These are phyloP conservation scores for Pichia pseudocactophila DNA, from an alignment of 805 yeast genomes.

Conservation along the genomic window DNA sequence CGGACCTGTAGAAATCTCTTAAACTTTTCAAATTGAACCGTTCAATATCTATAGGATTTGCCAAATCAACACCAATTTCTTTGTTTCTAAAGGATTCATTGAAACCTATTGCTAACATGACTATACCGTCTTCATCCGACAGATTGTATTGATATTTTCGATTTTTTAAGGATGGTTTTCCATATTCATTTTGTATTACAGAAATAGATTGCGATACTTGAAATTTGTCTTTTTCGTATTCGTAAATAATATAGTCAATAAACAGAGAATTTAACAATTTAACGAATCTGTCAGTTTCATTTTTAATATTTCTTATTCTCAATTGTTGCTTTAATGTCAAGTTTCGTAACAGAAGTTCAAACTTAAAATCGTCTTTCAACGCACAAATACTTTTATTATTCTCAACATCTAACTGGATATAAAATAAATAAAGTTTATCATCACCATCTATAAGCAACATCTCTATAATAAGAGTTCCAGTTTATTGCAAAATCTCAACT, in stretches of 20 bases:
- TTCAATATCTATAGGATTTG: constrained; percentile 27
- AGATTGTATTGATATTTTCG: constrained; percentile 40
- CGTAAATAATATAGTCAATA: constrained; percentile 33
- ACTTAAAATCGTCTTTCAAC: constrained; percentile 14
- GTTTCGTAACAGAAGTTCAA: constrained; percentile 12
- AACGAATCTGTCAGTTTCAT: constrained; percentile 26
- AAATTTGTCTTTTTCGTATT: constrained; percentile 15
- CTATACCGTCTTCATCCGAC: constrained; percentile 46
- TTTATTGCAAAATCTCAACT: neutral
- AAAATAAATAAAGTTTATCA: constrained; percentile 4
- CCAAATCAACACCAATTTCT: constrained; percentile 41
- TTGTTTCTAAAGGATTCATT: neutral
- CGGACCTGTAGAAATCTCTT: constrained; percentile 17
- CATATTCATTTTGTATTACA: constrained; percentile 29
- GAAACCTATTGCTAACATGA: constrained; percentile 37
- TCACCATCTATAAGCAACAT: neutral
- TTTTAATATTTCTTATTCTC: constrained; percentile 32
- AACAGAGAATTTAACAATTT: constrained; percentile 40
- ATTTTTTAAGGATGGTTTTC: constrained; percentile 44
- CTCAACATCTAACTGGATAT: constrained; percentile 1
- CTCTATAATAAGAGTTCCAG: neutral
- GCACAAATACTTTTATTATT: constrained; percentile 1
- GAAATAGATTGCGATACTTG: constrained; percentile 21
- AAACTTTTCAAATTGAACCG: constrained; percentile 13
- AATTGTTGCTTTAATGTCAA: constrained; percentile 31